Percentiles rank a stretch among this genome's conserved stretches.
These are phyloP conservation scores for Avena insularis DNA, from an alignment of 176 grass and related monocot species.

Conservation along the genomic window DNA sequence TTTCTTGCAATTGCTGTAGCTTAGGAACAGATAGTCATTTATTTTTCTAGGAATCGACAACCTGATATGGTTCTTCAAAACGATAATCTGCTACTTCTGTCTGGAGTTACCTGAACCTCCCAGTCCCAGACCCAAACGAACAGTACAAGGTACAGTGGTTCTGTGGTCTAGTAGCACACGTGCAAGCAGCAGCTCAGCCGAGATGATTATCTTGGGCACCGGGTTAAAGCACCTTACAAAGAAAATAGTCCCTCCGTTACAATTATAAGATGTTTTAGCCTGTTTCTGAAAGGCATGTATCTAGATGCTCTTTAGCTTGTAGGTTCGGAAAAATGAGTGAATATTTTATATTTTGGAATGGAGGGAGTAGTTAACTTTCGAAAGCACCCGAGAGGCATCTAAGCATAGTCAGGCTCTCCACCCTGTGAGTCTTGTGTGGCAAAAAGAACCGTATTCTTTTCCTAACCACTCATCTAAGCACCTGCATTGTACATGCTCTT, in stretches of 20 bases:
- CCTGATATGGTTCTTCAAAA: slow-evolving; percentile 9
- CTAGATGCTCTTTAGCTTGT: no score
- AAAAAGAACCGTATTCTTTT: not conserved
- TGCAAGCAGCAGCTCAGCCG: not conserved
- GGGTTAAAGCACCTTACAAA: not conserved
- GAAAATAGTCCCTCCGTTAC: no score
- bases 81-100: not conserved
- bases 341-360: no score
- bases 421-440: not conserved
- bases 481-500: not conserved
- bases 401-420: not conserved
- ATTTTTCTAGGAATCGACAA: not conserved
- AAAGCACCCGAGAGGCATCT: not conserved
- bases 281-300: no score
- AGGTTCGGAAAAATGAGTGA: no score
- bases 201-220: not conserved
- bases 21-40: not conserved
- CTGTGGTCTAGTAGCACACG: not conserved
- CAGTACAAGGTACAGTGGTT: not conserved
- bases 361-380: no score
- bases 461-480: not conserved
- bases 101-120: not conserved
- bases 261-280: no score
- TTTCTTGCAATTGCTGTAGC: not conserved
- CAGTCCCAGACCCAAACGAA: not conserved